Conservation (phyloP, 805 yeast genomes). For the Metschnikowia corniflorae region DNA sequence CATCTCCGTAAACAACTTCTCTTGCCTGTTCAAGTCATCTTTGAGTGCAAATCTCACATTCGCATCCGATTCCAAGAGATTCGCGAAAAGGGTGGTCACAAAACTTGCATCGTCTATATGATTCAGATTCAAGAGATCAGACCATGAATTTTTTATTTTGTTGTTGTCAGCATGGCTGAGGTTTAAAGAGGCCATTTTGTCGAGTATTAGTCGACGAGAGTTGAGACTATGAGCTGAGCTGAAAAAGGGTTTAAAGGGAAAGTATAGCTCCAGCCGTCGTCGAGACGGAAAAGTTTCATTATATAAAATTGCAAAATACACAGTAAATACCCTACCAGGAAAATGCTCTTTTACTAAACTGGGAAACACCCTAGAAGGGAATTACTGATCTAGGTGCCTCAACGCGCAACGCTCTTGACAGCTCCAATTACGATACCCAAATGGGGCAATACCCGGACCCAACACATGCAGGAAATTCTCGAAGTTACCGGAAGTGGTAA, state of each 20-base stretch:
- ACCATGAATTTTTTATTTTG: slow-evolving; percentile 33
- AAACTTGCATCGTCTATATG: slow-evolving; percentile 30
- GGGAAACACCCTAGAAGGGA: not conserved
- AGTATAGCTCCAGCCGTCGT: too few species aligned
- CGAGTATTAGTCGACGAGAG: not conserved
- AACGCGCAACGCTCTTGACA: not conserved
- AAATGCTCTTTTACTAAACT: not conserved
- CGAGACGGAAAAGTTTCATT: too few species aligned
- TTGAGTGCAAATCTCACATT: slow-evolving; percentile 22
- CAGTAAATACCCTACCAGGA: too few species aligned
- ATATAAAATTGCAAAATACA: too few species aligned
- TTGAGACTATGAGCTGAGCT: not conserved
- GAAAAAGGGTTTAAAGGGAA: not conserved
- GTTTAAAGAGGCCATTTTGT: slow-evolving; percentile 9
- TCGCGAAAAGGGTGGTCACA: slow-evolving; percentile 29
- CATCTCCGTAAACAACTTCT: slow-evolving; percentile 35
- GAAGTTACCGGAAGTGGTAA: not conserved
- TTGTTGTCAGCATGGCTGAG: slow-evolving; percentile 17
- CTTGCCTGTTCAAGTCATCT: slow-evolving; percentile 26
- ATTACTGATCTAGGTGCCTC: slow-evolving; percentile 1
- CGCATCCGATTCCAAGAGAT: slow-evolving; percentile 32
- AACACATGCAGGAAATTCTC: not conserved
- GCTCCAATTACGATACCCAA: slow-evolving; percentile 3
- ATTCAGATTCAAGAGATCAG: slow-evolving; percentile 25
- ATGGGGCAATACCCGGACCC: slow-evolving; percentile 1